phyloP scores from a whole-genome alignment of 2,329 filamentous ascomycete species.

The Helotiales sp. region DNA sequence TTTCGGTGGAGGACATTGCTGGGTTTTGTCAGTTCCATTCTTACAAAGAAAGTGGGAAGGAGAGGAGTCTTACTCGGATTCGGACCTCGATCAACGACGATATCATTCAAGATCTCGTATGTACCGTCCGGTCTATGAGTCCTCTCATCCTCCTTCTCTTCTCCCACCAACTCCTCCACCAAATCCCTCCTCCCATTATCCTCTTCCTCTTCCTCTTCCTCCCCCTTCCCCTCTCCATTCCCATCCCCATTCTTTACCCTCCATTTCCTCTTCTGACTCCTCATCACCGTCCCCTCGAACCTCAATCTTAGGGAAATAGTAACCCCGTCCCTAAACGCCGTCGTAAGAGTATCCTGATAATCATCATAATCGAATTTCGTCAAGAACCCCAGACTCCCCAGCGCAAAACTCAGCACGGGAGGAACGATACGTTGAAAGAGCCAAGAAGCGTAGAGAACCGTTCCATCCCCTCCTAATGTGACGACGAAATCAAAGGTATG shows the following conservation, averaged over 20 bases:
- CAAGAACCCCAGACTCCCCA: constrained; percentile 90
- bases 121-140: constrained; percentile 85
- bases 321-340: constrained; percentile 78
- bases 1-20: constrained; percentile 89
- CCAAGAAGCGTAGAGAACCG: constrained; percentile 94
- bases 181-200: constrained; percentile 59
- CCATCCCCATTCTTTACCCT: constrained; percentile 21
- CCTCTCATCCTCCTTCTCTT: constrained; percentile 78
- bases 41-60: neutral
- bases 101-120: constrained; percentile 90
- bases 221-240: neutral
- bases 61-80: constrained; percentile 72
- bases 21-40: no score
- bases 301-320: constrained; percentile 84
- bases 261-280: constrained; percentile 57
- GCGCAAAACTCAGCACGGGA: constrained; percentile 85
- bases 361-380: constrained; percentile 93
- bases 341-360: constrained; percentile 67
- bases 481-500: constrained; percentile 94
- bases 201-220: constrained; percentile 41
- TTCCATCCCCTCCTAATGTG: constrained; percentile 93
- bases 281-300: constrained; percentile 94
- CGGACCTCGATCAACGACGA: constrained; percentile 93
- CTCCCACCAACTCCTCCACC: constrained; percentile 86
- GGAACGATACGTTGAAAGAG: constrained; percentile 94